Evolutionary conservation across 2,329 filamentous ascomycete species (phyloP).

Genomic region (Monosporascus sp.): DNA sequence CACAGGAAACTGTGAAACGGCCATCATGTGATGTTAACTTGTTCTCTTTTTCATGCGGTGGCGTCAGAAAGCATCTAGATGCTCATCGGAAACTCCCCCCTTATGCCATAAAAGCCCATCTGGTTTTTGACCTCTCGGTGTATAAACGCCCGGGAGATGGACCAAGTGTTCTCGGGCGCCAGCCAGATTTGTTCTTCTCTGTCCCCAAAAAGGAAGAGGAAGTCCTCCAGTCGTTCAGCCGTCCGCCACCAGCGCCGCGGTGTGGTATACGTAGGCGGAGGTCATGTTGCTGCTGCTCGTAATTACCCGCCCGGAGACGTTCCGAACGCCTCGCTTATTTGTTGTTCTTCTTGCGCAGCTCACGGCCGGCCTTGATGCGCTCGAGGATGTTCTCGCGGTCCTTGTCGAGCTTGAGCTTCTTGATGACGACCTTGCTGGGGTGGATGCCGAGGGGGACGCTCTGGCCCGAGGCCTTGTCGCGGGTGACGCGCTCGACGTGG

Average conservation of each 20-base stretch:
- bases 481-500: conserved; percentile 93
- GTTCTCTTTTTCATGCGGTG: conserved; percentile 31
- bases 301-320: background rate
- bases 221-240: too few relatives aligned
- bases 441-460: conserved; percentile 90
- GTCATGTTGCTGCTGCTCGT: background rate
- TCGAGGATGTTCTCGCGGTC: conserved; percentile 85
- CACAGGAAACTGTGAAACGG: conserved; percentile 64
- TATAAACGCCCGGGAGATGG: background rate
- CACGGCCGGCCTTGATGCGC: conserved; percentile 75
- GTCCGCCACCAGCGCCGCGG: too few relatives aligned
- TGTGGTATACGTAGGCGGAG: background rate
- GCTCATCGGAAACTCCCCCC: conserved; percentile 14
- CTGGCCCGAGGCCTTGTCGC: conserved; percentile 97
- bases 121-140: background rate
- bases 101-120: background rate
- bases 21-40: conserved; percentile 58
- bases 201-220: background rate
- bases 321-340: conserved; percentile 28
- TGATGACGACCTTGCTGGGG: conserved; percentile 96
- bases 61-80: conserved; percentile 24
- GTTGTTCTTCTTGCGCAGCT: conserved; percentile 68
- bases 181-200: background rate
- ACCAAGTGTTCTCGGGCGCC: background rate
- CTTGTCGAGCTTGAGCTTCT: conserved; percentile 98